Evolutionary conservation across 2,329 filamentous ascomycete genomes (phyloP).

Genomic region (Thielaviopsis euricoi): DNA sequence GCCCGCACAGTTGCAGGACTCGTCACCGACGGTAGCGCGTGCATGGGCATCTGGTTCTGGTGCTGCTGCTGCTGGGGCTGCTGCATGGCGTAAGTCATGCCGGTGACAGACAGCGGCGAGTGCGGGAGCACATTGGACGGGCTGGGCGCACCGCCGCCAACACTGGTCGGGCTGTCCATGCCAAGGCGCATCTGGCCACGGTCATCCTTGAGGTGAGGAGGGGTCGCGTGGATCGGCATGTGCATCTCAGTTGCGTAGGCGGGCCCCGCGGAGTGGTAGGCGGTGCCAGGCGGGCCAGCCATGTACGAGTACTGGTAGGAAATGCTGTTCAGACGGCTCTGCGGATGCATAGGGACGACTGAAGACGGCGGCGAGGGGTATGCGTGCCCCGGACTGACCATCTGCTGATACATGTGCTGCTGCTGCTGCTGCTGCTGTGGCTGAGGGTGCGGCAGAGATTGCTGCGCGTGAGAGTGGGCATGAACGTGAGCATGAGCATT

Average conservation of each 20-base stretch:
- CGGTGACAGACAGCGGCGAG: slow-evolving; percentile 20
- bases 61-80: not conserved
- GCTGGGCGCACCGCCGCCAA: not conserved
- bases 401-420: slow-evolving; percentile 8
- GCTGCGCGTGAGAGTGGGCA: not conserved
- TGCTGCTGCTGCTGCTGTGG: not conserved
- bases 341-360: not conserved
- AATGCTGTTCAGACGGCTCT: not conserved
- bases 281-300: slow-evolving; percentile 7
- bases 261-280: slow-evolving; percentile 13
- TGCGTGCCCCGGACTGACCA: slow-evolving; percentile 16
- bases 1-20: not conserved
- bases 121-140: not conserved
- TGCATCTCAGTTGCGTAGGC: not conserved
- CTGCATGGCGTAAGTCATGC: slow-evolving; percentile 10
- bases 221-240: not conserved
- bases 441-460: not conserved
- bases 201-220: not conserved
- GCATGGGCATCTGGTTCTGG: not conserved
- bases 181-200: not conserved
- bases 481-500: not conserved
- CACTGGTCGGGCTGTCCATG: not conserved
- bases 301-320: slow-evolving; percentile 11
- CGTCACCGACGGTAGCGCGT: not conserved
- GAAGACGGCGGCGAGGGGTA: slow-evolving; percentile 14